Base-by-base conservation (phyloP, 78 protist species). In the Dictyostelium firmibasis region DNA sequence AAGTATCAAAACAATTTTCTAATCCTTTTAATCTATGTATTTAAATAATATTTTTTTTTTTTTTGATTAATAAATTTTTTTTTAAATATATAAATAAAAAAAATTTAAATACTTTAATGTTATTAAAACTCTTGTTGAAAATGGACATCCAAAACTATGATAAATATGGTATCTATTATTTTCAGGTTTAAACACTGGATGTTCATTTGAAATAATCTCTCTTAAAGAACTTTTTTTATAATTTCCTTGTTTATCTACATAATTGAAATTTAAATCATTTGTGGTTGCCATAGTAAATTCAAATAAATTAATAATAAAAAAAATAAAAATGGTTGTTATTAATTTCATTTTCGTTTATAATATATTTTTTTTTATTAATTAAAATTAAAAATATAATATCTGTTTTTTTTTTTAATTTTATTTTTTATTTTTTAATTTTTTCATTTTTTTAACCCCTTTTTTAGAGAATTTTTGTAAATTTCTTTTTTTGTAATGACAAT, bases 141-240 rank as follows among this genome's bases (percentile, higher is more conserved):
- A 97, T 4, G 98, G 98, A 84, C 98, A 97, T 13, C 97, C 82
- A 36, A 20, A 76, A 20, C 53, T 35, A 76, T 23, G n/a, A 76
- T 76, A 76, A 20, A 97, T 57, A 67, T 96, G 98, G 85, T 97
- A 97, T 25, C 98, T 74, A 72, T 33, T 77, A 2, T 33, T 29
- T 43, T 96, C 98, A 11, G 97, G 84, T 74, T 84, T 44, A 27
- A 25, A 84, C 2, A 43, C 74, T 14, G 25, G 27, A 44, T 79
- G 38, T 10, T 79, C 60, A 9, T 79, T 44, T n/a, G 84, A 38
- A 1, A 79, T 44, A 5, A 13, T 23, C 11, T 44, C 27, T 43
- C 84, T 79, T 43, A 79, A 44, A 18, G 23, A 20, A 25, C 57
- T 27, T 44, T 44, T 62, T 25, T 44, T 79, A 18, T 33, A 79